phyloP scores from a whole-genome alignment of 164 flowering plant species.

The Stephania japonica region DNA sequence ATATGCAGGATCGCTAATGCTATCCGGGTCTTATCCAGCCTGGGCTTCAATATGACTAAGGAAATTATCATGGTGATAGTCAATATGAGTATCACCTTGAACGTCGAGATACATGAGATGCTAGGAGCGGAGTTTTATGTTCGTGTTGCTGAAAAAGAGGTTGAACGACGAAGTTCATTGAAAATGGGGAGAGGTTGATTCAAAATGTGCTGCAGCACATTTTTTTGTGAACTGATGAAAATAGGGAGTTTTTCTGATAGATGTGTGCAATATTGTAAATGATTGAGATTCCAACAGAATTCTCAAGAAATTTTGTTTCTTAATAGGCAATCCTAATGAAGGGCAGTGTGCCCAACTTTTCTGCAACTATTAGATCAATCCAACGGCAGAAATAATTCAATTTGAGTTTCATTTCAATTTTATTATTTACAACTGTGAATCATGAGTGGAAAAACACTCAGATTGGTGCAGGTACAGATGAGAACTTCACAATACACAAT shows the following conservation, averaged over 20 bases:
- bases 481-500: background rate
- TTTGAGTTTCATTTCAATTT: background rate
- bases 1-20: slow-evolving; percentile 87
- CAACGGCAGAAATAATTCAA: background rate
- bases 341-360: background rate
- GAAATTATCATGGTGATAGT: slow-evolving; percentile 55
- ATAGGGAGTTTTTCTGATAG: background rate
- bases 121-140: slow-evolving; percentile 89
- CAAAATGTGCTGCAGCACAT: background rate
- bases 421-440: background rate
- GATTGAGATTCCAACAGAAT: background rate
- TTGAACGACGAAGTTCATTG: slow-evolving; percentile 42
- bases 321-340: background rate
- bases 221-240: background rate
- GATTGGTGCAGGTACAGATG: background rate
- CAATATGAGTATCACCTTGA: slow-evolving; percentile 41
- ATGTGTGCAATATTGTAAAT: background rate
- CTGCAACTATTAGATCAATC: background rate
- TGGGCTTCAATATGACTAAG: slow-evolving; percentile 63
- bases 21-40: slow-evolving; percentile 50
- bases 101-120: slow-evolving; percentile 69
- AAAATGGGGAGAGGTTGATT: slow-evolving; percentile 26
- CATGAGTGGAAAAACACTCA: background rate
- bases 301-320: background rate
- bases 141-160: slow-evolving; percentile 73